phyloP scores from a whole-genome alignment of 352 stramenopile species.

The Globisporangium barbulae region DNA sequence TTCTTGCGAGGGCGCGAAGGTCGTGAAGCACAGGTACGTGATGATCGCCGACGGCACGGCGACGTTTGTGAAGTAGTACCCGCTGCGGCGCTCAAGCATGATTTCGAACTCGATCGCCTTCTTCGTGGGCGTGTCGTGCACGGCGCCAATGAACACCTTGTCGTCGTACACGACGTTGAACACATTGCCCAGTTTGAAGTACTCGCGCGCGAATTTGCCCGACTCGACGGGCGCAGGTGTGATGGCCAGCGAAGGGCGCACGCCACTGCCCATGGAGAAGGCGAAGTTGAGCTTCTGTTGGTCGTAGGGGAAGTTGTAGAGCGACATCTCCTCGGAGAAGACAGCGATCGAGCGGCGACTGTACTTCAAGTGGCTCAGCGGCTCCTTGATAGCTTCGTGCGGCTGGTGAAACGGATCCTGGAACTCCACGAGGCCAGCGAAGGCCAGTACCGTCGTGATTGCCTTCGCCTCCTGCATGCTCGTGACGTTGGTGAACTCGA shows the following conservation, averaged over 20 bases:
- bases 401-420: constrained; percentile 17
- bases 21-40: constrained; percentile 14
- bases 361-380: constrained; percentile 36
- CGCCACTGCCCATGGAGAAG: constrained; percentile 33
- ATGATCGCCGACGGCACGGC: constrained; percentile 23
- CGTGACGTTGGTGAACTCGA: constrained; percentile 43
- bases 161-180: constrained; percentile 50
- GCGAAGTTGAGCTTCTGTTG: constrained; percentile 55
- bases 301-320: constrained; percentile 58
- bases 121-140: constrained; percentile 30
- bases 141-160: constrained; percentile 45
- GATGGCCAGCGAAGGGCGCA: constrained; percentile 33
- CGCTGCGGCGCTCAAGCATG: constrained; percentile 45
- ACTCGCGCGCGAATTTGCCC: constrained; percentile 39
- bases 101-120: constrained; percentile 55
- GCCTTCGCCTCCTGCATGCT: constrained; percentile 32
- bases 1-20: constrained; percentile 5
- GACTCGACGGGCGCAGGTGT: constrained; percentile 30
- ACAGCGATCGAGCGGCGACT: constrained; percentile 34
- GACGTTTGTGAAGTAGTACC: constrained; percentile 56
- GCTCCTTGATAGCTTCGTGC: constrained; percentile 17
- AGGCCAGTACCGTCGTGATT: constrained; percentile 28
- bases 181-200: constrained; percentile 55
- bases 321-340: constrained; percentile 57
- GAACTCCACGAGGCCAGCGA: constrained; percentile 26